Base-by-base conservation (phyloP, 306 rosid genomes). In the Fragaria iinumae region DNA sequence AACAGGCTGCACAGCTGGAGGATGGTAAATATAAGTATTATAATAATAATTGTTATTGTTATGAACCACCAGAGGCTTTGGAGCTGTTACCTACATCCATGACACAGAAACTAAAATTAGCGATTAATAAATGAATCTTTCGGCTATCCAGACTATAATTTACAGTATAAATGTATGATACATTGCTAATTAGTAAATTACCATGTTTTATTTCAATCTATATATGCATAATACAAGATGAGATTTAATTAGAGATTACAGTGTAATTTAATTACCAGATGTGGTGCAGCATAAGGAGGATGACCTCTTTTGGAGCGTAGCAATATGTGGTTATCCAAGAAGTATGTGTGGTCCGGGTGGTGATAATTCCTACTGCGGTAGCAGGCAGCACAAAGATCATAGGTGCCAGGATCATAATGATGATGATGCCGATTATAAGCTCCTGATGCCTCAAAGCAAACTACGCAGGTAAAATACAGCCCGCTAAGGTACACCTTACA, bases 301-400 rank as follows among this genome's bases (percentile, higher is more conserved):
- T 0, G 68, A 2, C 44, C 44, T 14, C 21, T 63, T 63, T 32
- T 63, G 43, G 68, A 63, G 11, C 39, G 43, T 6, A 63, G 43
- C 68, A 63, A 63, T 6, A 63, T 32, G 44, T 18, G 53, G 79
- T 23, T 75, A 64, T 75, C 72, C 72, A 75, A 65, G 45, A 75
- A 75, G 44, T 1, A 49, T 38, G 79, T 3, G 41, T n/a, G 36
- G 41, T 76, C 66, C 3, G 1, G 47, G 23, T 32, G 5, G 5
- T 59, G 36, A 59, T 14, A 25, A 59, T 11, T 11, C 36, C 36
- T 10, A 5, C 13, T 50, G 23, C 48, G 5, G 48, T 63, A 63
- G 64, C 81, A 70, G 2, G 41, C 11, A 8, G 13, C 50, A 14
- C 81, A 78, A 7, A 78, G 63, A 60, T 77, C 60, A 11, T 5